These are phyloP conservation scores for Apiospora koreana DNA, from an alignment of 2,329 filamentous ascomycete genomes.

Conservation along the genomic window DNA sequence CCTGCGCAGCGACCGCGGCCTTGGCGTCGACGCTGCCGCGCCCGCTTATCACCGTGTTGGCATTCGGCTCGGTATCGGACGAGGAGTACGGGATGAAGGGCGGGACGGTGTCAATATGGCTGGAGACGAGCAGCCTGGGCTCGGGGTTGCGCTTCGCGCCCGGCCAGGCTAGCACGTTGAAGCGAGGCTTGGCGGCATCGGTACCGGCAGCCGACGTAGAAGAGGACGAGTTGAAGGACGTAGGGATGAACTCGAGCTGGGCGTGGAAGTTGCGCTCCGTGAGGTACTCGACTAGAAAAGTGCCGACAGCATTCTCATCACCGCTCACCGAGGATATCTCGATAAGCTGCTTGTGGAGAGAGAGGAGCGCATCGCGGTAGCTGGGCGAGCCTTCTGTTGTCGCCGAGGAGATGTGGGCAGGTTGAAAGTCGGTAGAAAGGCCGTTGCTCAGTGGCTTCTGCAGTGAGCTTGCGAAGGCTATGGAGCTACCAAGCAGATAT, in stretches of 20 bases:
- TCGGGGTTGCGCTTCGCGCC: slow-evolving; percentile 47
- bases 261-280: slow-evolving; percentile 45
- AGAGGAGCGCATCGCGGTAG: slow-evolving; percentile 59
- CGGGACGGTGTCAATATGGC: slow-evolving; percentile 80
- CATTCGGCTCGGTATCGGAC: slow-evolving; percentile 44
- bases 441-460: slow-evolving; percentile 17
- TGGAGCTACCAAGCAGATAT: slow-evolving; percentile 18
- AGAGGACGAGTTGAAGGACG: slow-evolving; percentile 15
- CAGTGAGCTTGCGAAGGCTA: slow-evolving; percentile 11
- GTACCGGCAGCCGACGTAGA: background rate
- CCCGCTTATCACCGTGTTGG: slow-evolving; percentile 62
- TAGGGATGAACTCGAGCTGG: slow-evolving; percentile 43
- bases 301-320: slow-evolving; percentile 67
- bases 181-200: slow-evolving; percentile 44
- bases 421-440: background rate
- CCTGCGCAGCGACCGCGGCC: slow-evolving; percentile 70
- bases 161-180: slow-evolving; percentile 76
- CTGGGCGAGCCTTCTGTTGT: slow-evolving; percentile 3
- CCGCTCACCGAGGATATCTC: slow-evolving; percentile 71
- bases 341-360: slow-evolving; percentile 75
- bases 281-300: slow-evolving; percentile 70
- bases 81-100: slow-evolving; percentile 71
- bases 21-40: slow-evolving; percentile 76
- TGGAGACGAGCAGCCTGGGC: slow-evolving; percentile 67
- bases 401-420: background rate